Evolutionary conservation across 176 grass and related monocot species (phyloP).

Genomic region (Aegilops longissima): DNA sequence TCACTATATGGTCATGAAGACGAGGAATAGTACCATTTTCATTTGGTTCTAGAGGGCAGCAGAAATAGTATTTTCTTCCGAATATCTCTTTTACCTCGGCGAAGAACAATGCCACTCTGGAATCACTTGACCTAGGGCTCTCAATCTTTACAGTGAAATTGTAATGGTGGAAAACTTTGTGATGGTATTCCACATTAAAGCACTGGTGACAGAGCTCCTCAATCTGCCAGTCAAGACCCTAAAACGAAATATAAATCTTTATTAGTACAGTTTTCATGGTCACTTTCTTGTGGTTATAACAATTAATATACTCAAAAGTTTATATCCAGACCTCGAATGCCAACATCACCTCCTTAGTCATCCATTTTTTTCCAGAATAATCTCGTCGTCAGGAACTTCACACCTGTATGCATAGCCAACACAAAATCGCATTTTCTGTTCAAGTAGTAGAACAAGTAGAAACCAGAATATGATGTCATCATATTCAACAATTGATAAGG

Average conservation of each 20-base stretch:
- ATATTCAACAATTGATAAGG: neutral
- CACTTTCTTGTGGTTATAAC: neutral
- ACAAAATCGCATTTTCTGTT: neutral
- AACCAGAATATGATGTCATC: too few relatives aligned
- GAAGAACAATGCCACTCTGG: neutral
- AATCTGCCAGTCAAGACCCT: conserved; percentile 5
- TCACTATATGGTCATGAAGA: neutral
- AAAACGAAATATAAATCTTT: neutral
- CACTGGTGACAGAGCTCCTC: neutral
- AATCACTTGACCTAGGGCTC: neutral
- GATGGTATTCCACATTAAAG: neutral
- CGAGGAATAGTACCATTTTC: neutral
- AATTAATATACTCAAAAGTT: neutral
- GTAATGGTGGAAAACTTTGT: neutral
- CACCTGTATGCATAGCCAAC: neutral
- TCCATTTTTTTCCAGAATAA: neutral
- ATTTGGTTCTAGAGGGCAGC: neutral
- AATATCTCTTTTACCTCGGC: neutral
- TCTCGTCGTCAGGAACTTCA: neutral
- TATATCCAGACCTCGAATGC: neutral
- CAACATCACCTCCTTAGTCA: conserved; percentile 3
- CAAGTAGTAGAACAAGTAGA: neutral
- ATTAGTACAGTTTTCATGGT: neutral
- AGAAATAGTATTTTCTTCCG: neutral
- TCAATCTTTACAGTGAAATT: neutral